Conservation (phyloP, 2,329 filamentous ascomycete genomes). For the Cytospora paraplurivora region DNA sequence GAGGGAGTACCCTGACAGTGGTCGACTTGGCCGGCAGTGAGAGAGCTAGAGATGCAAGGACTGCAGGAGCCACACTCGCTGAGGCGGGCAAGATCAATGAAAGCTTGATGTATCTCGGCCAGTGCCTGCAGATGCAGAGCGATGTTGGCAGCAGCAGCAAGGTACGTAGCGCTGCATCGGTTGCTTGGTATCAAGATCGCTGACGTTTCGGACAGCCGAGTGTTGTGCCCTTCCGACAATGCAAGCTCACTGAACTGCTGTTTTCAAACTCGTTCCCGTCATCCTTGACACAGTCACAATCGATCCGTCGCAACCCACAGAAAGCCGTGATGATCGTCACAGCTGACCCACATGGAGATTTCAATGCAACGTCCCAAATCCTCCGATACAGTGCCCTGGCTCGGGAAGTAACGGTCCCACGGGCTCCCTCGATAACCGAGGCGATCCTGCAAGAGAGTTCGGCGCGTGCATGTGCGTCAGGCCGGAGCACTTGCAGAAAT, state of each 20-base stretch:
- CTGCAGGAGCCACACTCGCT: slow-evolving; percentile 84
- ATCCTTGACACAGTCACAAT: slow-evolving; percentile 45
- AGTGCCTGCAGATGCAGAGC: slow-evolving; percentile 94
- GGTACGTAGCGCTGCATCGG: slow-evolving; percentile 48
- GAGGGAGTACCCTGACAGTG: slow-evolving; percentile 77
- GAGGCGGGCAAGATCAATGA: slow-evolving; percentile 99
- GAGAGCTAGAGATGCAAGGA: slow-evolving; percentile 89
- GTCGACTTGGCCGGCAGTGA: slow-evolving; percentile 94
- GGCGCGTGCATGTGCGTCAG: slow-evolving; percentile 37
- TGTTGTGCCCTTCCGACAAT: slow-evolving; percentile 78
- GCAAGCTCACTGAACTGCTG: slow-evolving; percentile 80
- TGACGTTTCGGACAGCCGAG: slow-evolving; percentile 54
- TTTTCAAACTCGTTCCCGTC: slow-evolving; percentile 89
- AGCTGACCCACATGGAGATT: slow-evolving; percentile 89
- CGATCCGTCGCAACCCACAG: slow-evolving; percentile 67
- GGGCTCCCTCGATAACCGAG: slow-evolving; percentile 79
- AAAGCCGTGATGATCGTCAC: slow-evolving; percentile 96
- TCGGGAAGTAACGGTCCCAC: slow-evolving; percentile 87
- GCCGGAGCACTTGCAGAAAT: slow-evolving; percentile 29
- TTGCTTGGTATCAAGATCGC: slow-evolving; percentile 1
- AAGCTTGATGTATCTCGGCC: slow-evolving; percentile 95
- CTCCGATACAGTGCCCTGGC: slow-evolving; percentile 91
- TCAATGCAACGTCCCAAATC: slow-evolving; percentile 96
- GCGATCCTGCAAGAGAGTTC: slow-evolving; percentile 58
- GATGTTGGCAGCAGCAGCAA: slow-evolving; percentile 74